These are phyloP conservation scores for Penicillium flavigenum DNA, from an alignment of 495 filamentous ascomycete genomes.

Conservation along the genomic window DNA sequence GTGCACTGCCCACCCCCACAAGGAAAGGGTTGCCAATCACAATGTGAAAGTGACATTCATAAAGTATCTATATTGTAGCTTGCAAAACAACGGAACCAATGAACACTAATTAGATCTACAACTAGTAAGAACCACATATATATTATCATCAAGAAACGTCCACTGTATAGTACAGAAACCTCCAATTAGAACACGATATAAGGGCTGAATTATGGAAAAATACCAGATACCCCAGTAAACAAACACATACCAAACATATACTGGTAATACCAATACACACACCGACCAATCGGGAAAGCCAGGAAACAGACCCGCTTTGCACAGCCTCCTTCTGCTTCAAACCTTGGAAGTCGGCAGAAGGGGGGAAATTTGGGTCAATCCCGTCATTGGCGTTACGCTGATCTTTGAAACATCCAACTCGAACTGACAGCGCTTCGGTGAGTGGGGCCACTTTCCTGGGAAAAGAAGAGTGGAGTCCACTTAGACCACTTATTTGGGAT, in stretches of 20 bases:
- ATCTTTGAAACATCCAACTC: slow-evolving; percentile 16
- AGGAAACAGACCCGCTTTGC: slow-evolving; percentile 33
- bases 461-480: slow-evolving; percentile 9
- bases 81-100: background rate
- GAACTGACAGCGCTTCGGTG: slow-evolving; percentile 11
- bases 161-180: background rate
- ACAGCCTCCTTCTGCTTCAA: slow-evolving; percentile 33
- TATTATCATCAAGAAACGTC: too few relatives aligned
- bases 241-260: slow-evolving; percentile 8
- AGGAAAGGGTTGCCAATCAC: slow-evolving; percentile 22
- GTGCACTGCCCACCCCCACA: slow-evolving; percentile 33
- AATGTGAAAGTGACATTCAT: background rate
- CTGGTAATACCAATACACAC: slow-evolving; percentile 24
- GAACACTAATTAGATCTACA: background rate
- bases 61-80: background rate
- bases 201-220: background rate
- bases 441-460: slow-evolving; percentile 8
- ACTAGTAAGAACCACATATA: background rate
- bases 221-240: slow-evolving; percentile 13
- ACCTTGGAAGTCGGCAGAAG: slow-evolving; percentile 25
- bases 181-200: background rate
- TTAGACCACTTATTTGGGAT: background rate
- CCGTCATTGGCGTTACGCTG: slow-evolving; percentile 26
- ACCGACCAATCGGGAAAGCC: slow-evolving; percentile 24
- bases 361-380: slow-evolving; percentile 18